These are phyloP conservation scores for Amphicarpaea edgeworthii DNA, from an alignment of 306 rosid species.

Conservation along the genomic window DNA sequence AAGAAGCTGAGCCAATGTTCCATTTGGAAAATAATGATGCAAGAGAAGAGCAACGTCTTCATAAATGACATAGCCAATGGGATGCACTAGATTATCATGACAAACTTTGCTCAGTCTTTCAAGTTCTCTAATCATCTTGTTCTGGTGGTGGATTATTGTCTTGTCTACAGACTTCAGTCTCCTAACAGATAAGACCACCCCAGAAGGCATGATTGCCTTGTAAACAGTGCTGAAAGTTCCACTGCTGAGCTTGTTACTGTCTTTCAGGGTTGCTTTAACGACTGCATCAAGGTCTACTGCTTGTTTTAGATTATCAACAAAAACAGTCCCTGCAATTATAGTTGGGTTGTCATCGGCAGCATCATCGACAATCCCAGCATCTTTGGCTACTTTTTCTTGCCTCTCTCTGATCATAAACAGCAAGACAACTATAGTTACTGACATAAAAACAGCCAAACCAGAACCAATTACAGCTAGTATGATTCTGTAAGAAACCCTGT, in stretches of 20 bases:
- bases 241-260: slow-evolving; percentile 79
- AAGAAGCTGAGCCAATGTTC: slow-evolving; percentile 90
- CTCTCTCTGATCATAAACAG: slow-evolving; percentile 92
- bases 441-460: slow-evolving; percentile 83
- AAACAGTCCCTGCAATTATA: slow-evolving; percentile 82
- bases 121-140: slow-evolving; percentile 96
- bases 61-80: slow-evolving; percentile 91
- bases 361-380: slow-evolving; percentile 71
- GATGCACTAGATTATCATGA: slow-evolving; percentile 87
- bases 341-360: slow-evolving; percentile 58
- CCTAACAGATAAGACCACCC: slow-evolving; percentile 83
- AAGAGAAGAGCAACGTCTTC: slow-evolving; percentile 96
- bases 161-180: slow-evolving; percentile 93
- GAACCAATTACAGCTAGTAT: slow-evolving; percentile 90
- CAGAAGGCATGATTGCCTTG: slow-evolving; percentile 97
- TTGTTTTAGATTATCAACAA: slow-evolving; percentile 85
- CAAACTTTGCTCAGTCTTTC: slow-evolving; percentile 91
- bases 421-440: slow-evolving; percentile 85
- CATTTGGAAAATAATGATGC: slow-evolving; percentile 83
- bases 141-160: slow-evolving; percentile 94
- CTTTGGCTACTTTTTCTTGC: slow-evolving; percentile 84
- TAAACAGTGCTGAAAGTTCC: slow-evolving; percentile 97
- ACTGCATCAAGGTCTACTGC: slow-evolving; percentile 91
- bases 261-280: slow-evolving; percentile 89
- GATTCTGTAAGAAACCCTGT: slow-evolving; percentile 91